Conservation (phyloP, 768 basidiomycete species). For the Guyanaporus albipodus region DNA sequence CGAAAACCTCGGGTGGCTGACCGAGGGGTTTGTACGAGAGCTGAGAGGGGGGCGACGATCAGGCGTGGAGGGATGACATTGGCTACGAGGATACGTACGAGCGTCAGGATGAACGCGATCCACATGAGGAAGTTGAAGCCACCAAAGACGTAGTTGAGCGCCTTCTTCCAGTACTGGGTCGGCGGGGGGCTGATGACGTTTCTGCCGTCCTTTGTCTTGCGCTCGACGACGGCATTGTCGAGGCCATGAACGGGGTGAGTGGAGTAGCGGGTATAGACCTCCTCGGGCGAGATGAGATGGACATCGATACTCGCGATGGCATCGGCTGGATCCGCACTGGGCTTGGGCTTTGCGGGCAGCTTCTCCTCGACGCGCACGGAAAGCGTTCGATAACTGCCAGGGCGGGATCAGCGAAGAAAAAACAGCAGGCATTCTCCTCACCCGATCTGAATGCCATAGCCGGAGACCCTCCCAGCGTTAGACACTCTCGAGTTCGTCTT, state of each 20-base stretch:
- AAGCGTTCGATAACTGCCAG: slow-evolving; percentile 37
- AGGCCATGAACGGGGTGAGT: slow-evolving; percentile 42
- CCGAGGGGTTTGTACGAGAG: slow-evolving; percentile 51
- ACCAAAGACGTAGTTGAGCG: slow-evolving; percentile 49
- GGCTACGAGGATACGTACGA: slow-evolving; percentile 25
- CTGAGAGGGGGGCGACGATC: slow-evolving; percentile 26
- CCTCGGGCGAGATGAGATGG: slow-evolving; percentile 40
- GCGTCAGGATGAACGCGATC: slow-evolving; percentile 45
- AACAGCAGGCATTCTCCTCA: background rate
- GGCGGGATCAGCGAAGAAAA: background rate
- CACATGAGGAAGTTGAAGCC: slow-evolving; percentile 56
- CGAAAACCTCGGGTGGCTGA: slow-evolving; percentile 36
- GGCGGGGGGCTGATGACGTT: slow-evolving; percentile 48
- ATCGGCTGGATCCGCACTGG: slow-evolving; percentile 31
- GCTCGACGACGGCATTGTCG: slow-evolving; percentile 38
- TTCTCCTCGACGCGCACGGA: slow-evolving; percentile 40
- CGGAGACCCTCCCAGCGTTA: slow-evolving; percentile 9
- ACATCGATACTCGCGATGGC: slow-evolving; percentile 45
- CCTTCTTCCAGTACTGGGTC: slow-evolving; percentile 46
- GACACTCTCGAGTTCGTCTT: slow-evolving; percentile 20
- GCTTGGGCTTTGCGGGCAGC: slow-evolving; percentile 14
- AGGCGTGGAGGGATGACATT: background rate
- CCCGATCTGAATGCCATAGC: slow-evolving; percentile 31
- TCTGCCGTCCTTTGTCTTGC: slow-evolving; percentile 35
- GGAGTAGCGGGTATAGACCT: slow-evolving; percentile 43